These are phyloP conservation scores for Neurospora crassa DNA, from an alignment of 2,329 filamentous ascomycete genomes.

Conservation along the genomic window DNA sequence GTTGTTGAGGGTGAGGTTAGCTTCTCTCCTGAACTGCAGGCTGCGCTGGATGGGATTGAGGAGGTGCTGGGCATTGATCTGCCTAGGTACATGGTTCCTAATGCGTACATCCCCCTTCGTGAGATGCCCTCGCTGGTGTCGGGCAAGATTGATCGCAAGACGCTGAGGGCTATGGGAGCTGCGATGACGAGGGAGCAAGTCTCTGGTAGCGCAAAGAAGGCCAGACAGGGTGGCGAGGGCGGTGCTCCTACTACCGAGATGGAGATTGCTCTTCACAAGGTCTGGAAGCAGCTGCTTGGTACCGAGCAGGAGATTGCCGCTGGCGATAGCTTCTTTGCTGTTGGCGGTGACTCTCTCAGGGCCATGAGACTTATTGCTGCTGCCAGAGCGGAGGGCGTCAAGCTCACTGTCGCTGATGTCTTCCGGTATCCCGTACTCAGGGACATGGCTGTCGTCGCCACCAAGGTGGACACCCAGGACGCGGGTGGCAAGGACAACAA, in stretches of 20 bases:
- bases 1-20: background rate
- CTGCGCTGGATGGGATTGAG: background rate
- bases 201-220: slow-evolving; percentile 17
- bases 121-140: slow-evolving; percentile 38
- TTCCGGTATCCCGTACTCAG: slow-evolving; percentile 33
- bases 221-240: slow-evolving; percentile 11
- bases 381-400: slow-evolving; percentile 28
- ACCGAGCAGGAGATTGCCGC: slow-evolving; percentile 24
- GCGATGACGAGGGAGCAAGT: slow-evolving; percentile 32
- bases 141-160: slow-evolving; percentile 40
- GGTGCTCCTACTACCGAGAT: slow-evolving; percentile 1
- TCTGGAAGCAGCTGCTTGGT: slow-evolving; percentile 24
- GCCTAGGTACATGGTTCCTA: slow-evolving; percentile 22
- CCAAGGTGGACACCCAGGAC: slow-evolving; percentile 13
- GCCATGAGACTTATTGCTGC: slow-evolving; percentile 39
- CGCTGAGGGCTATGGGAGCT: slow-evolving; percentile 33
- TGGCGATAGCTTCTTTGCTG: slow-evolving; percentile 34
- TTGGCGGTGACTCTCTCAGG: slow-evolving; percentile 38
- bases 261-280: background rate
- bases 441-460: slow-evolving; percentile 32
- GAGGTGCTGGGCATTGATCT: slow-evolving; percentile 5
- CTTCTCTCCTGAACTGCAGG: slow-evolving; percentile 2
- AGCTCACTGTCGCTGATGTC: slow-evolving; percentile 34
- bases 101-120: slow-evolving; percentile 34
- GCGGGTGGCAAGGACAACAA: background rate